Percentiles rank a stretch among this genome's conserved stretches.
Conservation (phyloP, 2,329 filamentous ascomycete genomes). For the Graphilbum ipis-grandicollis region DNA sequence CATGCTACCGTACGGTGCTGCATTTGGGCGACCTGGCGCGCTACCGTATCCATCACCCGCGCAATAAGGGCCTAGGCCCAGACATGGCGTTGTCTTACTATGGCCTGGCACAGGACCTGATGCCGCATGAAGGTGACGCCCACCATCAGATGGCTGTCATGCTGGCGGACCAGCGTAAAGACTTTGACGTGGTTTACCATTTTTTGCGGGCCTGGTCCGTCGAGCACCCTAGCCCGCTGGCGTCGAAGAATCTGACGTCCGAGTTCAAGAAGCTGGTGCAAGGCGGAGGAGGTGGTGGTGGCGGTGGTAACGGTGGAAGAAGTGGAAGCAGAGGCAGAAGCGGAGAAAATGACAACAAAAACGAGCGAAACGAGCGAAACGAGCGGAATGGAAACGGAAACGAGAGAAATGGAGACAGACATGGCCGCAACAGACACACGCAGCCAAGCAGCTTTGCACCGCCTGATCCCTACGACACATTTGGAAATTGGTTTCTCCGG, state of each 20-base stretch:
- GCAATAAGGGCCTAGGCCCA: slow-evolving; percentile 58
- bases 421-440: slow-evolving; percentile 3
- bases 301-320: background rate
- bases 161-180: slow-evolving; percentile 56
- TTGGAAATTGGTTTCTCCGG: slow-evolving; percentile 69
- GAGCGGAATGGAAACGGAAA: too few relatives aligned
- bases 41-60: slow-evolving; percentile 56
- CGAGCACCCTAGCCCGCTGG: slow-evolving; percentile 56
- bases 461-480: slow-evolving; percentile 41
- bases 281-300: slow-evolving; percentile 4
- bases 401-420: background rate
- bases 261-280: slow-evolving; percentile 48
- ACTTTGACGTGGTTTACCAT: slow-evolving; percentile 69
- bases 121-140: slow-evolving; percentile 62
- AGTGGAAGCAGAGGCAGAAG: background rate
- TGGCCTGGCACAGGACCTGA: slow-evolving; percentile 58
- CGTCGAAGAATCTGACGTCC: slow-evolving; percentile 57
- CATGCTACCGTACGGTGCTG: slow-evolving; percentile 70
- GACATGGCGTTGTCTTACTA: slow-evolving; percentile 74
- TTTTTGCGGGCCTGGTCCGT: slow-evolving; percentile 71
- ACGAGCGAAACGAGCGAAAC: background rate
- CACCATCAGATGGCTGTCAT: slow-evolving; percentile 88
- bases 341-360: background rate
- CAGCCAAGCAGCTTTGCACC: slow-evolving; percentile 3
- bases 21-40: slow-evolving; percentile 80